A percentile compares a stretch with the other conserved stretches of the same genome.
These are phyloP conservation scores for Venturia asperata DNA, from an alignment of 2,329 filamentous ascomycete genomes.

Conservation along the genomic window DNA sequence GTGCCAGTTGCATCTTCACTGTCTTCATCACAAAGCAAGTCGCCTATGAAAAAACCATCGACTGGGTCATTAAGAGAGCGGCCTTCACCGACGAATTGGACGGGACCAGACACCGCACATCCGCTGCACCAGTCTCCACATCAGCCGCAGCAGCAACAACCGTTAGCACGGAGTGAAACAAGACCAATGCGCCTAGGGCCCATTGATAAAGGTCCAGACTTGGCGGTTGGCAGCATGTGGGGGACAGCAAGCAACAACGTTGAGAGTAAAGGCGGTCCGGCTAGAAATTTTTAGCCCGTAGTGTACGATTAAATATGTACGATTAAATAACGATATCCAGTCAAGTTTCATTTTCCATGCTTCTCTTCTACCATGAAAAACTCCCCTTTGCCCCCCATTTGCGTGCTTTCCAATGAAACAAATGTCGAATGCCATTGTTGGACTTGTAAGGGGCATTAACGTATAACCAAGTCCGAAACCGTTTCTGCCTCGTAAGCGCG, in stretches of 20 bases:
- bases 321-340: background rate
- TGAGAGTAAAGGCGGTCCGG: background rate
- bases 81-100: slow-evolving; percentile 14
- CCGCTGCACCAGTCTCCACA: slow-evolving; percentile 13
- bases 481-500: slow-evolving; percentile 9
- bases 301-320: background rate
- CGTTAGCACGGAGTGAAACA: slow-evolving; percentile 2
- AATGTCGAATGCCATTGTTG: background rate
- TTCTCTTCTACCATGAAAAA: background rate
- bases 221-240: background rate
- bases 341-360: background rate
- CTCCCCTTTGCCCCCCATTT: background rate
- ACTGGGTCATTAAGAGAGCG: slow-evolving; percentile 5
- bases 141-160: slow-evolving; percentile 3
- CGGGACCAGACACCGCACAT: slow-evolving; percentile 1
- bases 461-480: slow-evolving; percentile 4
- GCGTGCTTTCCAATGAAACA: background rate
- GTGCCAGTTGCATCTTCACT: background rate
- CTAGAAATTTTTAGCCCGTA: slow-evolving; percentile 1
- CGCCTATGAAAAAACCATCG: background rate
- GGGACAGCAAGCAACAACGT: background rate
- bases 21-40: background rate
- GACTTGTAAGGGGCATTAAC: background rate
- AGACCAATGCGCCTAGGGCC: background rate
- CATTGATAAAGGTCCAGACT: slow-evolving; percentile 6